These are phyloP conservation scores for Mortierella sp. DNA, from an alignment of 371 early-diverging fungal genomes.

Conservation along the genomic window DNA sequence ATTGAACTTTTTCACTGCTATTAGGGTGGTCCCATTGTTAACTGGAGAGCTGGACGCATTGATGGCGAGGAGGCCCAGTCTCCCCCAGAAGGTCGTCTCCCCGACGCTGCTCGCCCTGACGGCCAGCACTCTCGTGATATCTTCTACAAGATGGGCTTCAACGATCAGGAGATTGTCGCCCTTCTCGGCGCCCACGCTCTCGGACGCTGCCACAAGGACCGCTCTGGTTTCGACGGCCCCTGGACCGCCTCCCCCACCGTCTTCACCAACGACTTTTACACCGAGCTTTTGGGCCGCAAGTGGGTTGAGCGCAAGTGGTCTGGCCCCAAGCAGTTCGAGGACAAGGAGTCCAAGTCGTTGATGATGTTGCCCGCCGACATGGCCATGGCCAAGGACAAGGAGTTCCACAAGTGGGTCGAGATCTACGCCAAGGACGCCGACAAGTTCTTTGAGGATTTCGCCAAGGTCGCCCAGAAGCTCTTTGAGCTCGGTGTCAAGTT, in stretches of 20 bases:
- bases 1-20: background rate
- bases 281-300: slow-evolving; percentile 79
- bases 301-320: slow-evolving; percentile 88
- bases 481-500: slow-evolving; percentile 89
- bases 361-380: slow-evolving; percentile 92
- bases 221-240: slow-evolving; percentile 91
- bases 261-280: slow-evolving; percentile 92
- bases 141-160: slow-evolving; percentile 96
- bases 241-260: slow-evolving; percentile 92
- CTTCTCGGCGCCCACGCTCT: slow-evolving; percentile 95
- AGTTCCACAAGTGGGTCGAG: slow-evolving; percentile 84
- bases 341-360: slow-evolving; percentile 74
- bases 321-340: slow-evolving; percentile 91
- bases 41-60: slow-evolving; percentile 91
- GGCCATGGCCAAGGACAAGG: slow-evolving; percentile 73
- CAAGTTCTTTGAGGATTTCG: slow-evolving; percentile 89
- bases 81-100: slow-evolving; percentile 94
- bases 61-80: slow-evolving; percentile 61
- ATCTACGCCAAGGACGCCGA: slow-evolving; percentile 87
- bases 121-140: slow-evolving; percentile 82
- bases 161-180: slow-evolving; percentile 96
- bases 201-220: slow-evolving; percentile 94
- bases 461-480: slow-evolving; percentile 86
- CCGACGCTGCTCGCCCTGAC: slow-evolving; percentile 85
- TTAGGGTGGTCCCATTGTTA: slow-evolving; percentile 87